Evolutionary conservation across 2,329 filamentous ascomycete species (phyloP).

Genomic region (Orbilia oligospora): DNA sequence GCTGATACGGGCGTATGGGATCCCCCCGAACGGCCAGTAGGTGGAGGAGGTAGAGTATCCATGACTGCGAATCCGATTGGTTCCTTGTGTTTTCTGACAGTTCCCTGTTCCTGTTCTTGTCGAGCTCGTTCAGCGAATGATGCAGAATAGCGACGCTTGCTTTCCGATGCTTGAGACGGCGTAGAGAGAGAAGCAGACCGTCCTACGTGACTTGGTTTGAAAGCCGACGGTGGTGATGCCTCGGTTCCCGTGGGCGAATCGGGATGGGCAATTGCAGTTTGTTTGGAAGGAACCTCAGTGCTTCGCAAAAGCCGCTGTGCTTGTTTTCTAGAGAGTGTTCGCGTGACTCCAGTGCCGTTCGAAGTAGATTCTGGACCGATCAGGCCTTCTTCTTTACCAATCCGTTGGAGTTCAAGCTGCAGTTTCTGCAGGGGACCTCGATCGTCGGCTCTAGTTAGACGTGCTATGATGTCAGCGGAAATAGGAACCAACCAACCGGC

Average conservation of each 20-base stretch:
- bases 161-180: slow-evolving; percentile 45
- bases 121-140: slow-evolving; percentile 57
- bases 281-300: slow-evolving; percentile 62
- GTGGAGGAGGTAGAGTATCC: slow-evolving; percentile 55
- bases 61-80: slow-evolving; percentile 54
- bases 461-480: slow-evolving; percentile 6
- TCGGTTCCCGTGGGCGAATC: slow-evolving; percentile 42
- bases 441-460: slow-evolving; percentile 76
- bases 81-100: slow-evolving; percentile 47
- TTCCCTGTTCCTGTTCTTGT: slow-evolving; percentile 56
- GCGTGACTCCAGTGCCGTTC: slow-evolving; percentile 47
- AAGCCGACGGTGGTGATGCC: slow-evolving; percentile 28
- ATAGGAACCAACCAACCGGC: neutral
- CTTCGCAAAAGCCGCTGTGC: slow-evolving; percentile 63
- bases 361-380: slow-evolving; percentile 42
- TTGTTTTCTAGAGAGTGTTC: slow-evolving; percentile 63
- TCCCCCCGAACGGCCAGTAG: slow-evolving; percentile 28
- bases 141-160: slow-evolving; percentile 52
- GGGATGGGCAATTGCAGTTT: slow-evolving; percentile 42
- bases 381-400: slow-evolving; percentile 93
- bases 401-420: slow-evolving; percentile 89
- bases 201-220: slow-evolving; percentile 38
- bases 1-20: slow-evolving; percentile 40
- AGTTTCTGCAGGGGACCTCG: slow-evolving; percentile 93
- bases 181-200: slow-evolving; percentile 47